These are phyloP conservation scores for Arxiozyma bovina DNA, from an alignment of 1,139 yeast genomes.

Conservation along the genomic window DNA sequence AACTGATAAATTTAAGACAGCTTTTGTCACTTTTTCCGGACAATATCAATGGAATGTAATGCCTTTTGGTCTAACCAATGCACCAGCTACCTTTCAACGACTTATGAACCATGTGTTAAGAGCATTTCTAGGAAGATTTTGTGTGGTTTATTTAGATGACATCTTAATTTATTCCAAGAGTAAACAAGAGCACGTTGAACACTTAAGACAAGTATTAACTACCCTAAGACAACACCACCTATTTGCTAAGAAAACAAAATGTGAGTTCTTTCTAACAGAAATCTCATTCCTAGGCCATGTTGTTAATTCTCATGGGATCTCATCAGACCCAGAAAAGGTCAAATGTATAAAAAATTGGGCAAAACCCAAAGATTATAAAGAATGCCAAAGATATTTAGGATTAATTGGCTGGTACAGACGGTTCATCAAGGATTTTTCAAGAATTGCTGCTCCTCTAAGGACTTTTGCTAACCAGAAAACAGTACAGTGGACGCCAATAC, in stretches of 20 bases:
- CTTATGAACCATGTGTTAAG: slow-evolving; percentile 1
- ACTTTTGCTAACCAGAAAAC: background rate
- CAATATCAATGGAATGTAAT: slow-evolving; percentile 6
- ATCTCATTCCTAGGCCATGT: background rate
- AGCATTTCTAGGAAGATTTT: background rate
- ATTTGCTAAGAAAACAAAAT: background rate
- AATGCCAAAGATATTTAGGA: slow-evolving; percentile 1
- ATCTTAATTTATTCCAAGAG: no score
- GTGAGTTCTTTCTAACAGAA: background rate
- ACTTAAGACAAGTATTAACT: background rate
- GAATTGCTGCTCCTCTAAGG: background rate
- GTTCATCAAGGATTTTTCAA: slow-evolving; percentile 1
- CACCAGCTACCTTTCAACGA: slow-evolving; percentile 4
- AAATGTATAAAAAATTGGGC: background rate
- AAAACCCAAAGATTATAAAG: background rate
- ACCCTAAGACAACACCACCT: background rate
- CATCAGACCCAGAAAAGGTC: slow-evolving; percentile 1
- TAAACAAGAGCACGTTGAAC: background rate
- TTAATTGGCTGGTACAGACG: slow-evolving; percentile 1
- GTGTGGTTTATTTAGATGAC: no score
- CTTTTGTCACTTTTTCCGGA: slow-evolving; percentile 5
- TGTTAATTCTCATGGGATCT: background rate
- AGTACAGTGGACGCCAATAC: background rate
- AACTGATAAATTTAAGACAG: slow-evolving; percentile 5
- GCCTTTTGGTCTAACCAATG: slow-evolving; percentile 10